These are phyloP conservation scores for Globisporangium heterothallicum DNA, from an alignment of 352 stramenopile genomes.

Conservation along the genomic window DNA sequence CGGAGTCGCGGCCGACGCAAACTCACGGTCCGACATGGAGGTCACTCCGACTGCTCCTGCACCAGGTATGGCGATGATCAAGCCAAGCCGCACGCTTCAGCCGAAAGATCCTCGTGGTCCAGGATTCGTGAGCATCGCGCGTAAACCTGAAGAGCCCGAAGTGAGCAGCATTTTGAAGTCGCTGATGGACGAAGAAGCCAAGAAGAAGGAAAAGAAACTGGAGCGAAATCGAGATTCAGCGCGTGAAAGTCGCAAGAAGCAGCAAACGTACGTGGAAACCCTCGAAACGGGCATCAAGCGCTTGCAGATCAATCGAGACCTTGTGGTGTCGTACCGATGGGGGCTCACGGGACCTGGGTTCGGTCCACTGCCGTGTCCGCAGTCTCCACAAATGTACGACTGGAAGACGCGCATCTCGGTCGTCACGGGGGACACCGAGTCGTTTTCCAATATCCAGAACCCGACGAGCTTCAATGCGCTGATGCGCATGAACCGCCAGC, in stretches of 20 bases:
- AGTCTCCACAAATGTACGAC: constrained; percentile 50
- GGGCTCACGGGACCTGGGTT: constrained; percentile 49
- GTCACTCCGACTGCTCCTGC: neutral
- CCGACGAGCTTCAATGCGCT: constrained; percentile 58
- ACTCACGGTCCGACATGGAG: neutral
- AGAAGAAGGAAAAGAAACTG: constrained; percentile 88
- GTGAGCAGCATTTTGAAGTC: constrained; percentile 86
- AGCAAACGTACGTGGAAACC: constrained; percentile 85
- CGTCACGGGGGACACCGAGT: constrained; percentile 55
- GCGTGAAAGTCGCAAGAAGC: constrained; percentile 78
- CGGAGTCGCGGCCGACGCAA: constrained; percentile 26
- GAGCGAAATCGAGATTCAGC: constrained; percentile 85
- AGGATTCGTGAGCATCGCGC: constrained; percentile 72
- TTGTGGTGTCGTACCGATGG: constrained; percentile 70
- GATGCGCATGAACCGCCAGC: constrained; percentile 72
- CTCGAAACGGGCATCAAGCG: constrained; percentile 85
- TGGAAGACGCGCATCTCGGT: constrained; percentile 62
- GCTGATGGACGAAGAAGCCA: constrained; percentile 83
- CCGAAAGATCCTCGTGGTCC: constrained; percentile 31
- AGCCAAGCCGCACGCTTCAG: constrained; percentile 28
- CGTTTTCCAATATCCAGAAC: constrained; percentile 68
- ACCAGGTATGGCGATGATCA: constrained; percentile 18
- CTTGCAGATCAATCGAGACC: constrained; percentile 76
- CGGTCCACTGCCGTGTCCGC: constrained; percentile 30
- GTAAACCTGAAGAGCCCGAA: constrained; percentile 73